A percentile compares a stretch with the other conserved stretches of the same genome.
Evolutionary conservation across 2,329 filamentous ascomycete species (phyloP).

Genomic region (Pestalotiopsis sp.): DNA sequence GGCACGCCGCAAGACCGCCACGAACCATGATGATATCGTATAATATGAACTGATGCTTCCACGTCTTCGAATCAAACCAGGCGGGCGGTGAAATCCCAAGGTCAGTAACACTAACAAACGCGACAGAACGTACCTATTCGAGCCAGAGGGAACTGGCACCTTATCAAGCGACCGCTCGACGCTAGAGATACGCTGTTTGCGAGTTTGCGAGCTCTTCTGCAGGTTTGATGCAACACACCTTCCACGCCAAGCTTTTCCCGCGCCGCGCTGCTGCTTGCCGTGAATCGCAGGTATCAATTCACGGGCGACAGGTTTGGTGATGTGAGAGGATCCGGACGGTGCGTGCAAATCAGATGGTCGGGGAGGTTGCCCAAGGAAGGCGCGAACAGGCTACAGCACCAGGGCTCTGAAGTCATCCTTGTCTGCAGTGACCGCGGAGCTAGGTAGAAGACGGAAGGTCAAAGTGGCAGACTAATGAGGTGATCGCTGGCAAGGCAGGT

Average conservation of each 20-base stretch:
- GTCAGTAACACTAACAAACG: background rate
- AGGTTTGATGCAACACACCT: background rate
- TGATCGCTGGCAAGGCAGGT: constrained; percentile 8
- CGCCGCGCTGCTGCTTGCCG: constrained; percentile 1
- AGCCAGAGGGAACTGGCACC: background rate
- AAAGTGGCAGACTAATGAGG: background rate
- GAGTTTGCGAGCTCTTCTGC: background rate
- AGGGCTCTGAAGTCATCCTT: background rate
- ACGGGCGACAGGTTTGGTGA: background rate
- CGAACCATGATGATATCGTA: constrained; percentile 8
- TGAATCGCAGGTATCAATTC: background rate
- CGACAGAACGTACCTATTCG: background rate
- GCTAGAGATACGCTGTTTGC: background rate
- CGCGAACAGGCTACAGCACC: background rate
- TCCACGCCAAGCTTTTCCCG: constrained; percentile 1
- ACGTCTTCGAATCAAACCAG: background rate
- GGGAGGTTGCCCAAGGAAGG: background rate
- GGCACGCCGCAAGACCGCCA: background rate
- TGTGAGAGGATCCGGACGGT: background rate
- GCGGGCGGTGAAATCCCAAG: background rate
- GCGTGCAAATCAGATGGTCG: background rate
- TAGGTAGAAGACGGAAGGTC: constrained; percentile 11
- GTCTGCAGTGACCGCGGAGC: background rate
- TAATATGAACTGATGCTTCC: background rate
- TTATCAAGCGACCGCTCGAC: background rate